phyloP scores from a whole-genome alignment of 495 filamentous ascomycete species.

The Lepidopterella palustris region DNA sequence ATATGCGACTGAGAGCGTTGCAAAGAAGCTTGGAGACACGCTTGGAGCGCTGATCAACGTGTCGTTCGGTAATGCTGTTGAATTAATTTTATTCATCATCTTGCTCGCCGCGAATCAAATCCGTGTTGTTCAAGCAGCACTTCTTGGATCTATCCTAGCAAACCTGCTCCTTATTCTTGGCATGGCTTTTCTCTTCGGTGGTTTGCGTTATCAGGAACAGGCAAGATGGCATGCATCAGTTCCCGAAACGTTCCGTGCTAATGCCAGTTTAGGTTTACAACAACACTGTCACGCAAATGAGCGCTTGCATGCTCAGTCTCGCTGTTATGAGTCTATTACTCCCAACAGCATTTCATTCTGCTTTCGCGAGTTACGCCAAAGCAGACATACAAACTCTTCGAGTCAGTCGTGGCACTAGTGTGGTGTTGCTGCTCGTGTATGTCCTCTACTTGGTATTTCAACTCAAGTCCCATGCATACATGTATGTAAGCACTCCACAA shows the following conservation, averaged over 20 bases:
- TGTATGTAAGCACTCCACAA: slow-evolving; percentile 86
- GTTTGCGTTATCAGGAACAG: slow-evolving; percentile 82
- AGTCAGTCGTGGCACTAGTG: slow-evolving; percentile 83
- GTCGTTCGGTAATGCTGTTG: slow-evolving; percentile 32
- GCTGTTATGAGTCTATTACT: slow-evolving; percentile 80
- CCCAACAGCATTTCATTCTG: slow-evolving; percentile 89
- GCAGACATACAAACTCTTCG: slow-evolving; percentile 68
- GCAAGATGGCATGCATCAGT: too few relatives aligned
- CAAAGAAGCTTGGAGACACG: slow-evolving; percentile 25
- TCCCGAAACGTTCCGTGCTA: too few relatives aligned
- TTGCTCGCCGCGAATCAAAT: slow-evolving; percentile 57
- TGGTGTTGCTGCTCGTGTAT: slow-evolving; percentile 82
- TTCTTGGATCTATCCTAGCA: slow-evolving; percentile 81
- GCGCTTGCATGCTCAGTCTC: slow-evolving; percentile 81
- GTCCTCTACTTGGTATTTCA: slow-evolving; percentile 83
- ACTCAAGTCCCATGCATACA: slow-evolving; percentile 83
- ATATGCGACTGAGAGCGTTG: slow-evolving; percentile 31
- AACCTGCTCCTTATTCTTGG: slow-evolving; percentile 84
- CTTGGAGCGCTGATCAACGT: slow-evolving; percentile 31
- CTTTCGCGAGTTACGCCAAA: slow-evolving; percentile 54
- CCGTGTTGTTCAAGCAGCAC: slow-evolving; percentile 78
- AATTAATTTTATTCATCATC: slow-evolving; percentile 32
- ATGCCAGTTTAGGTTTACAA: slow-evolving; percentile 69
- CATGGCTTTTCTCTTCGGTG: slow-evolving; percentile 83
- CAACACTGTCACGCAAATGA: slow-evolving; percentile 91